Percentiles rank a stretch among this genome's conserved stretches.
phyloP scores from a whole-genome alignment of 169 alveolate species.

The Plasmodium chabaudi region DNA sequence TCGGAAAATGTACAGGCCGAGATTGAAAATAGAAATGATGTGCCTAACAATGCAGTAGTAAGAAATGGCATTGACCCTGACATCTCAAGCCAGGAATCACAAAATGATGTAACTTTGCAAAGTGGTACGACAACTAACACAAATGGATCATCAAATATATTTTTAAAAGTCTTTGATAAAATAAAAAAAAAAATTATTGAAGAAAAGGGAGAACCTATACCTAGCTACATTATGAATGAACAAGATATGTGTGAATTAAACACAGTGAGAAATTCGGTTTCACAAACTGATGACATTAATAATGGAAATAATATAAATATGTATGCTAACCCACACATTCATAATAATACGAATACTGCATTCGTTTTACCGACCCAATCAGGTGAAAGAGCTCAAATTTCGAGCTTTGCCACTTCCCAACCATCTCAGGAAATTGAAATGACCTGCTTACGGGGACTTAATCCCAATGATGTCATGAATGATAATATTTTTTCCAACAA shows the following conservation, averaged over 20 bases:
- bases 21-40: not conserved
- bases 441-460: not conserved
- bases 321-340: too few relatives aligned
- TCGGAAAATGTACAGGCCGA: too few relatives aligned
- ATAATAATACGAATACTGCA: not conserved
- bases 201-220: constrained; percentile 69
- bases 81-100: too few relatives aligned
- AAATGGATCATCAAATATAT: not conserved
- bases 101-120: too few relatives aligned
- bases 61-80: too few relatives aligned
- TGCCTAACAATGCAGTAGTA: not conserved
- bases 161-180: constrained; percentile 17
- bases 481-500: not conserved
- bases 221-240: constrained; percentile 17
- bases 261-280: not conserved
- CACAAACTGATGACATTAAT: not conserved
- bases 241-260: constrained; percentile 30
- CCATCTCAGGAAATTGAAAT: not conserved
- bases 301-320: too few relatives aligned
- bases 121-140: not conserved
- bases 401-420: not conserved
- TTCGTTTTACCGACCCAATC: not conserved
- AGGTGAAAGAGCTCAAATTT: too few relatives aligned
- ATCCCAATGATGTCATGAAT: constrained; percentile 58
- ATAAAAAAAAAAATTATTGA: constrained; percentile 29